Percentiles rank a stretch among this genome's conserved stretches.
Conservation (phyloP, 2,329 filamentous ascomycete species). For the Ilyonectria sp. region DNA sequence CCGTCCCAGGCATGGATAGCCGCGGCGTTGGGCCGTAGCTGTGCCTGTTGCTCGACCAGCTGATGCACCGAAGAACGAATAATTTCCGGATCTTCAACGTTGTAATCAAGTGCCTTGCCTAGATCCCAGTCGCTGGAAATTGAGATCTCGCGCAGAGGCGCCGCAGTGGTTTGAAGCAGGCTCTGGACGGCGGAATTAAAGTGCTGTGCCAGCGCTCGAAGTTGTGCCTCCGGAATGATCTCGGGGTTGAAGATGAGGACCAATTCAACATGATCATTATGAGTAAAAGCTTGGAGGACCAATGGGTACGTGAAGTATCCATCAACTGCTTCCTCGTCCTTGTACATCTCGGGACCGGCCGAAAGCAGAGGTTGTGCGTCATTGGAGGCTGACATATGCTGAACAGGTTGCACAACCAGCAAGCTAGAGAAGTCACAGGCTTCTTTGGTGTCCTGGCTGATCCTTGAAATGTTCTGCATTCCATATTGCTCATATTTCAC, state of each 20-base stretch:
- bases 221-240: not conserved
- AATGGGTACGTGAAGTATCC: slow-evolving; percentile 46
- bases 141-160: not conserved
- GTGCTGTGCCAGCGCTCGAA: not conserved
- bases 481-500: slow-evolving; percentile 33
- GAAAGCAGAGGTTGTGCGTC: not conserved
- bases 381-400: slow-evolving; percentile 5
- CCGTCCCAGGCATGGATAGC: slow-evolving; percentile 42
- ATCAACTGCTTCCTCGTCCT: slow-evolving; percentile 19
- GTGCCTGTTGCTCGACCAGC: slow-evolving; percentile 28
- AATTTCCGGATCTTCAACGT: not conserved
- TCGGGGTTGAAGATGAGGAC: slow-evolving; percentile 35
- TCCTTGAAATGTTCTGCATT: slow-evolving; percentile 38
- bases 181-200: slow-evolving; percentile 12
- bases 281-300: slow-evolving; percentile 17
- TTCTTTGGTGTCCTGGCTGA: slow-evolving; percentile 15
- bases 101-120: not conserved
- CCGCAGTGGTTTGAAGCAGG: not conserved
- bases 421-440: slow-evolving; percentile 14
- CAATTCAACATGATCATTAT: slow-evolving; percentile 34
- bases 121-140: slow-evolving; percentile 8
- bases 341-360: not conserved
- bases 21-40: not conserved
- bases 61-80: slow-evolving; percentile 20
- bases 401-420: slow-evolving; percentile 31